Conservation (phyloP, 176 grass and related monocot genomes). For the Cenchrus purpureus region DNA sequence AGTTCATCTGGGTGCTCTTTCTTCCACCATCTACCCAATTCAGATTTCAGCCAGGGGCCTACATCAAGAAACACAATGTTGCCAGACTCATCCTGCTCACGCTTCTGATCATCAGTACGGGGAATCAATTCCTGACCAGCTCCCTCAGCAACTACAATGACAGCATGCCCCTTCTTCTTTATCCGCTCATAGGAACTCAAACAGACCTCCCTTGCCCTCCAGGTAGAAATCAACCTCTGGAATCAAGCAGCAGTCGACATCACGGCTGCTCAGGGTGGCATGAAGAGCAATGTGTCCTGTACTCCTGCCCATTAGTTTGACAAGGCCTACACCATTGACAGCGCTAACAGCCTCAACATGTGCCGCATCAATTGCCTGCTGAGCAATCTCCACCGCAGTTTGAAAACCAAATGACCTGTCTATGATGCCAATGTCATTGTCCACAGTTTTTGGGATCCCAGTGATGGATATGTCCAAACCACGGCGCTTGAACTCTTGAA, state of each 20-base stretch:
- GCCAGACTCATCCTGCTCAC: constrained; percentile 71
- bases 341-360: constrained; percentile 89
- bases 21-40: constrained; percentile 84
- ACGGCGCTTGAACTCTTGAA: constrained; percentile 65
- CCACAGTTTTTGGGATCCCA: constrained; percentile 85
- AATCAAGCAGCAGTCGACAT: constrained; percentile 94
- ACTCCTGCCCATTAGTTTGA: constrained; percentile 98
- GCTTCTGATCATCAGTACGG: constrained; percentile 56
- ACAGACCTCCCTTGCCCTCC: constrained; percentile 79
- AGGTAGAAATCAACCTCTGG: constrained; percentile 81
- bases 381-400: constrained; percentile 85
- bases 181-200: constrained; percentile 72
- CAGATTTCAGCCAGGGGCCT: constrained; percentile 69
- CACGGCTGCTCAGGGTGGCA: constrained; percentile 84
- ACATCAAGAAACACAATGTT: constrained; percentile 76
- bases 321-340: constrained; percentile 82
- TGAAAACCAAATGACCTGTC: constrained; percentile 94
- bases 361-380: constrained; percentile 77
- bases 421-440: constrained; percentile 99
- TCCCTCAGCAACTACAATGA: constrained; percentile 85
- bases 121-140: constrained; percentile 83
- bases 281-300: constrained; percentile 84
- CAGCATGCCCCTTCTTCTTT: constrained; percentile 73
- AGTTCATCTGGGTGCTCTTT: constrained; percentile 56
- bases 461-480: constrained; percentile 73